Percentiles rank a stretch among this genome's conserved stretches.
Conservation (phyloP, 495 filamentous ascomycete genomes). For the Aspergillus steynii region DNA sequence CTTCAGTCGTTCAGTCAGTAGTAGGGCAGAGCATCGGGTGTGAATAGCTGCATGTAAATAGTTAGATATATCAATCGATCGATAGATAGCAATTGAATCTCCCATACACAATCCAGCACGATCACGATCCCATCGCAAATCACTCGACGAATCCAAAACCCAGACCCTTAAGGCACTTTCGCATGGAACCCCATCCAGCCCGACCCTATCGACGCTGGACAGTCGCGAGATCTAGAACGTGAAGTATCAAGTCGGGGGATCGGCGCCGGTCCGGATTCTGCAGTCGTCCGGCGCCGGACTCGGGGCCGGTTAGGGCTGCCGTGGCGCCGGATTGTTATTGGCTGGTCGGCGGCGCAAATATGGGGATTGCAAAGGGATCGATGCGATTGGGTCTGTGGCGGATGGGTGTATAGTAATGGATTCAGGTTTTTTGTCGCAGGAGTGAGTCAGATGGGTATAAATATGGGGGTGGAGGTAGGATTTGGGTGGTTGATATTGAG, state of each 20-base stretch:
- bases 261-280: neutral
- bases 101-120: too few species aligned
- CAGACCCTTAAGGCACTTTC: too few species aligned
- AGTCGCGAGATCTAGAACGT: neutral
- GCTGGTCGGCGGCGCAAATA: neutral
- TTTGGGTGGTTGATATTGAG: too few species aligned
- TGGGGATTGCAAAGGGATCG: neutral
- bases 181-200: too few species aligned
- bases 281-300: neutral
- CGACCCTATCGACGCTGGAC: too few species aligned
- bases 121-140: too few species aligned
- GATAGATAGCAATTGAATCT: too few species aligned
- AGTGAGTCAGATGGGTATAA: neutral
- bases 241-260: neutral
- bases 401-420: neutral
- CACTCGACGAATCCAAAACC: too few species aligned
- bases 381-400: too few species aligned
- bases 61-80: neutral
- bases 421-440: neutral
- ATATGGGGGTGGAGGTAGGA: neutral
- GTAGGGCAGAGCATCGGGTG: neutral
- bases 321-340: neutral
- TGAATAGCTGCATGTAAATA: neutral
- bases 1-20: slow-evolving; percentile 4
- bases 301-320: neutral